phyloP scores from a whole-genome alignment of 2,329 filamentous ascomycete species.

The Monilinia fructicola region DNA sequence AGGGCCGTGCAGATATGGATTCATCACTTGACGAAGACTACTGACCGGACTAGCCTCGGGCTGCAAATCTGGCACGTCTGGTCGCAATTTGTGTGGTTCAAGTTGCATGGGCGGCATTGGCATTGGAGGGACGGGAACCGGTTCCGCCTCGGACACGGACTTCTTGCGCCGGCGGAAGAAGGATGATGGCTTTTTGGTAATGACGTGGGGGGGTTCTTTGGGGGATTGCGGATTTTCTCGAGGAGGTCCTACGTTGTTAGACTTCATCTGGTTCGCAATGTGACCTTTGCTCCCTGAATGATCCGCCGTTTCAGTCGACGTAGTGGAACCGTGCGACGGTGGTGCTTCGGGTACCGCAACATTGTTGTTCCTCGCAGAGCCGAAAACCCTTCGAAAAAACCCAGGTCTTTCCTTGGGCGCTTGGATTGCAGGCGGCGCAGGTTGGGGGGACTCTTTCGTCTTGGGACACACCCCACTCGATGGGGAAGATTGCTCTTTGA shows the following conservation, averaged over 20 bases:
- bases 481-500: constrained; percentile 52
- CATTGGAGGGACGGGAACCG: constrained; percentile 53
- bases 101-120: constrained; percentile 40
- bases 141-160: constrained; percentile 69
- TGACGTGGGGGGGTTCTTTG: constrained; percentile 39
- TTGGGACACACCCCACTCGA: constrained; percentile 54
- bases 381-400: constrained; percentile 91
- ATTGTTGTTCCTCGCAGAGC: constrained; percentile 59
- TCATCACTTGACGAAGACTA: constrained; percentile 84
- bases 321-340: constrained; percentile 40
- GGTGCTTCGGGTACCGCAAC: constrained; percentile 39
- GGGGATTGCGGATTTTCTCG: constrained; percentile 36
- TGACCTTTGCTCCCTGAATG: constrained; percentile 45
- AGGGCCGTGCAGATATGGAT: constrained; percentile 63
- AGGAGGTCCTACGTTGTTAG: constrained; percentile 35
- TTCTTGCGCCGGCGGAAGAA: constrained; percentile 95
- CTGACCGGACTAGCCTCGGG: constrained; percentile 61
- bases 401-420: constrained; percentile 70
- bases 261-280: constrained; percentile 50
- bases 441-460: constrained; percentile 41
- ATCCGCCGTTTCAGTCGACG: constrained; percentile 44
- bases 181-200: constrained; percentile 89
- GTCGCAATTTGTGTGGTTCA: constrained; percentile 29
- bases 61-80: constrained; percentile 33
- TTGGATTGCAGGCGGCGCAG: constrained; percentile 38